Base-by-base conservation (phyloP, 1,284 basidiomycete genomes). In the Malassezia brasiliensis region DNA sequence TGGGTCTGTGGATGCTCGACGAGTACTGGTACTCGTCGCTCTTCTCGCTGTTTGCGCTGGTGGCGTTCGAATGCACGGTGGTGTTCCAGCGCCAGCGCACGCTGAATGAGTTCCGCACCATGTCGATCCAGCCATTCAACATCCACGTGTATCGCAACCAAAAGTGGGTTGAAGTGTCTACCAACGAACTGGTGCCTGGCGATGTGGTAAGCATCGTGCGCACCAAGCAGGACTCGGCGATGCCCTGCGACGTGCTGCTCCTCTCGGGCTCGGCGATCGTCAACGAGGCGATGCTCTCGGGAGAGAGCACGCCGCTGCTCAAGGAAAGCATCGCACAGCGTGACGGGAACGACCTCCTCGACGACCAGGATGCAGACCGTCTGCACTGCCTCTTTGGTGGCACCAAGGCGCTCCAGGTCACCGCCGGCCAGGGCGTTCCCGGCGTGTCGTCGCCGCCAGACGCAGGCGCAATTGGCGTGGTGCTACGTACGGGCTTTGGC, bases 1-100 rank as follows among this genome's bases (percentile, higher is more conserved):
- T 73, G 47, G 70, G 72, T 35, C 63, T 74, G 20, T 74, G 72
- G 72, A 65, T 74, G 66, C 62, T 74, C 15, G 72, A 74, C 49
- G 72, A 74, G 53, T 72, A 74, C 61, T 74, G 70, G 68, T 70
- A 64, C 56, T 72, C 69, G 47, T 69, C 68, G 31, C 66, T 74
- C 31, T 72, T 74, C 57, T 72, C 72, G 3, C 65, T 74, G 37
- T 74, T 74, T 60, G 72, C 71, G 63, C 63, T 74, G 31, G 52
- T 74, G 51, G 66, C 69, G 10, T 74, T 74, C 41, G 72, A 74
- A 53, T 69, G 68, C 63, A 74, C 72, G 22, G 68, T 71, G 45
- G 72, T 73, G 37, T 65, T 66, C 58, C 69, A 73, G 62, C 67
- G 72, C 22, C 50, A 72, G 36, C 67, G 69, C 19, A 73, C 72